A percentile compares a stretch with the other conserved stretches of the same genome.
These are phyloP conservation scores for Hymenoscyphus fraxineus DNA, from an alignment of 2,329 filamentous ascomycete species.

Conservation along the genomic window DNA sequence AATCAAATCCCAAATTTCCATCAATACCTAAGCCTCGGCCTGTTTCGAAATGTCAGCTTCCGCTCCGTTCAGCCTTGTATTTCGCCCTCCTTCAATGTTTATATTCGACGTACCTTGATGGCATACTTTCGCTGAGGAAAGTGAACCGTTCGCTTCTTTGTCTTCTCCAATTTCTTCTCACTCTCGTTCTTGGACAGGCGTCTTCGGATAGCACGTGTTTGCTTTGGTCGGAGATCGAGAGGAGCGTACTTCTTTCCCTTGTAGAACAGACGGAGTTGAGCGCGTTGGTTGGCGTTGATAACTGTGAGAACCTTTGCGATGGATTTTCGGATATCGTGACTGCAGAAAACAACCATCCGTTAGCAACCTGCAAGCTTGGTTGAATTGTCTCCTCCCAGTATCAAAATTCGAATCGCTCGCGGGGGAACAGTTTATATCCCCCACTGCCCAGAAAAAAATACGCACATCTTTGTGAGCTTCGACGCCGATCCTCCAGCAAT, in stretches of 20 bases:
- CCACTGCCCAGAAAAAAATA: conserved; percentile 21
- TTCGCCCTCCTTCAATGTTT: too few species aligned
- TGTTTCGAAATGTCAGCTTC: conserved; percentile 21
- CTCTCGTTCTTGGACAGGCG: conserved; percentile 90
- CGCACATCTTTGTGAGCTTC: conserved; percentile 98
- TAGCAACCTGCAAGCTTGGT: neutral
- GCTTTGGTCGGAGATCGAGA: conserved; percentile 96
- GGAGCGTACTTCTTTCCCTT: conserved; percentile 99
- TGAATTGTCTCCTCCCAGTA: neutral
- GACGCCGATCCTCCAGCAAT: conserved; percentile 85
- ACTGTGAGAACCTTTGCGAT: conserved; percentile 98
- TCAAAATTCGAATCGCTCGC: neutral
- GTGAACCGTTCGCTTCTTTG: conserved; percentile 92
- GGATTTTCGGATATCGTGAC: conserved; percentile 98
- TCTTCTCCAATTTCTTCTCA: conserved; percentile 80
- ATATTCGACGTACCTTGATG: conserved; percentile 66
- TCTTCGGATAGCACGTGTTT: conserved; percentile 96
- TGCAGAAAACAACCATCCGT: conserved; percentile 39
- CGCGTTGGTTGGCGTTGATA: conserved; percentile 99
- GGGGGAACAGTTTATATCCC: neutral
- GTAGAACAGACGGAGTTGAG: conserved; percentile 98
- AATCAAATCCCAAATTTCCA: conserved; percentile 24
- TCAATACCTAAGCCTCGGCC: conserved; percentile 32
- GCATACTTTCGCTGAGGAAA: conserved; percentile 99
- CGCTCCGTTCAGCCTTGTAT: neutral